Evolutionary conservation across 768 basidiomycete genomes (phyloP).

Genomic region (Mycena crocata): DNA sequence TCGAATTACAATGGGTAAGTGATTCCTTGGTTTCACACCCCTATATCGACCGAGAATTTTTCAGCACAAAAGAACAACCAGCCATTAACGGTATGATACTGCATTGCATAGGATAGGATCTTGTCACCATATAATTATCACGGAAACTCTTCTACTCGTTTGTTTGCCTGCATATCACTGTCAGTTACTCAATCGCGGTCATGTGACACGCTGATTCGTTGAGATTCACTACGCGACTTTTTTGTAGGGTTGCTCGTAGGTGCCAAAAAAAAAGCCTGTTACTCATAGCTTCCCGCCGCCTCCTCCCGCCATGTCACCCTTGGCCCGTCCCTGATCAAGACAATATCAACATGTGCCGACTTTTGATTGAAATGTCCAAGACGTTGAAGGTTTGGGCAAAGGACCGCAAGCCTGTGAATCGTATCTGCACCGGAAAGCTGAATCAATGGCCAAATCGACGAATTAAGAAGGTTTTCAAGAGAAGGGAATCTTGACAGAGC

Average conservation of each 20-base stretch:
- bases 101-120: slow-evolving; percentile 14
- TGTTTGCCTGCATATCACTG: no score
- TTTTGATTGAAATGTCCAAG: slow-evolving; percentile 28
- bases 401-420: slow-evolving; percentile 20
- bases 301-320: slow-evolving; percentile 29
- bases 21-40: neutral
- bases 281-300: slow-evolving; percentile 1
- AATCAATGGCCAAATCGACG: slow-evolving; percentile 35
- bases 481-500: slow-evolving; percentile 32
- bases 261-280: neutral
- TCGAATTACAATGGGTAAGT: slow-evolving; percentile 76
- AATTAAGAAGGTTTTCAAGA: slow-evolving; percentile 33
- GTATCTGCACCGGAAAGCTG: slow-evolving; percentile 11
- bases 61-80: slow-evolving; percentile 32
- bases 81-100: slow-evolving; percentile 24
- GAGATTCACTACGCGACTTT: no score
- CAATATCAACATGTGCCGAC: slow-evolving; percentile 29
- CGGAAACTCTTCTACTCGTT: neutral
- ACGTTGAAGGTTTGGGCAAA: slow-evolving; percentile 28
- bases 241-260: no score
- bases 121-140: slow-evolving; percentile 19
- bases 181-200: neutral
- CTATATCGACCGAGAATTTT: neutral
- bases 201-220: neutral
- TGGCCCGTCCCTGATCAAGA: slow-evolving; percentile 18